A percentile compares a stretch with the other conserved stretches of the same genome.
Evolutionary conservation across 441 rosid species (phyloP).

Genomic region (Sinapis alba): DNA sequence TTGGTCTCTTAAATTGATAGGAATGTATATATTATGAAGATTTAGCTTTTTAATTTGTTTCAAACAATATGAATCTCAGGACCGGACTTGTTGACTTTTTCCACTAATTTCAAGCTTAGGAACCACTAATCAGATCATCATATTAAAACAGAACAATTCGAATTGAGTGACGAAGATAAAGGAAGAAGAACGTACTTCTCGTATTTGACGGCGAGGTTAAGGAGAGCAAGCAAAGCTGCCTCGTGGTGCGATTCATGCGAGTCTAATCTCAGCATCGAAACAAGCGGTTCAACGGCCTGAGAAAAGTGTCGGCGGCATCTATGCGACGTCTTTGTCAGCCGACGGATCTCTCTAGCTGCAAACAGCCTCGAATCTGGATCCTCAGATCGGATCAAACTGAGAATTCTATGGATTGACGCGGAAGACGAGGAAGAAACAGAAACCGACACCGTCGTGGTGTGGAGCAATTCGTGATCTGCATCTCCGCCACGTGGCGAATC

Average conservation of each 20-base stretch:
- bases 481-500: slow-evolving; percentile 55
- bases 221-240: slow-evolving; percentile 86
- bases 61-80: neutral
- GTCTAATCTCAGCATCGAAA: slow-evolving; percentile 67
- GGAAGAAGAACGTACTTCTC: slow-evolving; percentile 62
- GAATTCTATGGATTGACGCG: slow-evolving; percentile 51
- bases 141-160: slow-evolving; percentile 26
- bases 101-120: neutral
- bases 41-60: too few species aligned
- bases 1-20: too few species aligned
- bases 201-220: slow-evolving; percentile 93
- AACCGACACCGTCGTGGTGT: slow-evolving; percentile 8
- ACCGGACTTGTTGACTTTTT: neutral
- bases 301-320: slow-evolving; percentile 83
- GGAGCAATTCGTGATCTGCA: slow-evolving; percentile 33
- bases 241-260: slow-evolving; percentile 54
- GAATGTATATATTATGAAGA: too few species aligned
- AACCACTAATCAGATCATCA: slow-evolving; percentile 10
- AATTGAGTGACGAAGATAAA: neutral
- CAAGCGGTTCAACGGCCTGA: slow-evolving; percentile 67
- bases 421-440: slow-evolving; percentile 39
- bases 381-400: slow-evolving; percentile 52
- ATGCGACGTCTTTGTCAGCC: slow-evolving; percentile 83
- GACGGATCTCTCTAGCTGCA: slow-evolving; percentile 85
- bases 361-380: slow-evolving; percentile 61